Evolutionary conservation across 257 asterid species (phyloP), one percentile per base, ranked within the genome.

Genomic region (Nyctanthes arbortristis): DNA sequence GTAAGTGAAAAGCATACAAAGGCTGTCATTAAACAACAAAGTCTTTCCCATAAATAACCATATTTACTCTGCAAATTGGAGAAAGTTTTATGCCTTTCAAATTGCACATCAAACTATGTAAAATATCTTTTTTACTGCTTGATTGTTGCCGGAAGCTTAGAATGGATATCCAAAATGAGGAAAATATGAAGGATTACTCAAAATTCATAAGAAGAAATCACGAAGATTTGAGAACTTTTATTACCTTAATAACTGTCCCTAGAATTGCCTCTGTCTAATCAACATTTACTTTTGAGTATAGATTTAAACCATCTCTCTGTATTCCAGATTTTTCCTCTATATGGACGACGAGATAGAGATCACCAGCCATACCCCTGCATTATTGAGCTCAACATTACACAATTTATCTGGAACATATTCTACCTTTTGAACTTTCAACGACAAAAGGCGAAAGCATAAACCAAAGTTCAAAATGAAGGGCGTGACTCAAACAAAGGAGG

Each of bases 211-310:
- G 11, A 7, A 61, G 39, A 29, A 47, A 14, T 55, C 61, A 45
- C 18, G 30, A 3, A 69, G 9, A 29, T n/a, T 30, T 63, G 40
- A 66, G 33, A 73, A 55, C 65, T 49, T 32, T 61, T 76, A 71
- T 71, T 87, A 94, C 97, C 97, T 89, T 84, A 73, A 81, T 79
- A 74, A 79, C 77, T 20, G 89, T 79, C 82, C 99, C 99, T 61
- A 94, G 79, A 77, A 94, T 87, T 79, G 96, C 99, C 80, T 88
- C 95, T 30, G 99, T 88, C 66, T 76, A 94, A 79, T 91, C 96
- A 71, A 91, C 74, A 2, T 77, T 84, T 27, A 94, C 79, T 76
- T 85, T 81, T 72, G 99, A 94, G 88, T 82, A 89, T 62, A 94
- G 79, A 76, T 91, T 75, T 71, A 91, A 77, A 54, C 97, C 97